Percentiles rank a stretch among this genome's conserved stretches.
These are phyloP conservation scores for Fraxinus greggii DNA, from an alignment of 305 asterid species.

Conservation along the genomic window DNA sequence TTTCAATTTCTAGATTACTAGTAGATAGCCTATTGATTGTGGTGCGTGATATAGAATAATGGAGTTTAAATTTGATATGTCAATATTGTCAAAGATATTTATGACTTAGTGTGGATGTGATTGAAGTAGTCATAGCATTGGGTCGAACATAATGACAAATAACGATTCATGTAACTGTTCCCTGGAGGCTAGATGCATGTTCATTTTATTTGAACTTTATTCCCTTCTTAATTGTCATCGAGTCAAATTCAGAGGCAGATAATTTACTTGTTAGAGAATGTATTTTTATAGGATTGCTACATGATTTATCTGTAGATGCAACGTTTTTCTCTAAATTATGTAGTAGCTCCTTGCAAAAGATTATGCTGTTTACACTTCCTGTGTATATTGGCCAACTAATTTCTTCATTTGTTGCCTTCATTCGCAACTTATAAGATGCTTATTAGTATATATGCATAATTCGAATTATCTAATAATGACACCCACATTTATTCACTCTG, in stretches of 20 bases:
- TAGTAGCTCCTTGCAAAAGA: not conserved
- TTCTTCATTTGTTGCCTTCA: not conserved
- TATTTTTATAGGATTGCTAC: not conserved
- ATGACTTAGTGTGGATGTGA: not conserved
- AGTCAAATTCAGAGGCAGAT: not conserved
- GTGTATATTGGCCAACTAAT: not conserved
- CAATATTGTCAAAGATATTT: not conserved
- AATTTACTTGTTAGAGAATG: not conserved
- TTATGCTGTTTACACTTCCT: not conserved
- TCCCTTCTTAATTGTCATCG: not conserved
- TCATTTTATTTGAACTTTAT: not conserved
- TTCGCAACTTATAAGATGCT: not conserved
- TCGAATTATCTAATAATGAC: constrained; percentile 16
- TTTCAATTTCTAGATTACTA: not conserved
- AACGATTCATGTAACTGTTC: not conserved
- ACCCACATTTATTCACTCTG: constrained; percentile 25
- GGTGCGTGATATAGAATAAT: not conserved
- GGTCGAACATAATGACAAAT: not conserved
- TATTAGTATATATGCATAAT: not conserved
- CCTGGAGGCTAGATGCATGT: not conserved
- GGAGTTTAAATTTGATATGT: not conserved
- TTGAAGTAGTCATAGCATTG: not conserved
- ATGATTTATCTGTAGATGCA: not conserved
- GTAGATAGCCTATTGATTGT: not conserved
- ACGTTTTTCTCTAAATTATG: not conserved